These are phyloP conservation scores for Neocucurbitaria cava DNA, from an alignment of 2,329 filamentous ascomycete genomes.

Conservation along the genomic window DNA sequence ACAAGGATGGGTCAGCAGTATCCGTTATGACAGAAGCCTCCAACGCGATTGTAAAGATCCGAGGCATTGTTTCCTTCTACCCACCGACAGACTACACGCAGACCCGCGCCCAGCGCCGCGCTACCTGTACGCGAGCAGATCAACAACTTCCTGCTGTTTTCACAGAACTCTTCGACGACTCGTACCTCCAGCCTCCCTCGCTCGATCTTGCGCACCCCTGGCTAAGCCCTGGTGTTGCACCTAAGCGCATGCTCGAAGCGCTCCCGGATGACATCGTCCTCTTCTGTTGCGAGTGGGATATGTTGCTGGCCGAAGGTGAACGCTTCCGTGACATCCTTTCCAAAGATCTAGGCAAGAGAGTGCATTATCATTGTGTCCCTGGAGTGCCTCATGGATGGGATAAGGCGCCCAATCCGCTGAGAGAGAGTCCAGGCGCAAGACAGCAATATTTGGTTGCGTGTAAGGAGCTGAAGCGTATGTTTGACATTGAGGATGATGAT, in stretches of 20 bases:
- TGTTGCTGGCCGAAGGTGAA: slow-evolving; percentile 69
- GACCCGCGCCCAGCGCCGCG: slow-evolving; percentile 64
- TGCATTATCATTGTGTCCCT: slow-evolving; percentile 65
- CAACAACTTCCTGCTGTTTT: slow-evolving; percentile 60
- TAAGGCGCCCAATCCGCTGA: slow-evolving; percentile 68
- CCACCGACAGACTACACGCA: slow-evolving; percentile 68
- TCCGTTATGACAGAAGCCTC: slow-evolving; percentile 41
- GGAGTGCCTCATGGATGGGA: slow-evolving; percentile 71
- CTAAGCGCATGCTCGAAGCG: slow-evolving; percentile 59
- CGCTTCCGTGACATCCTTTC: slow-evolving; percentile 66
- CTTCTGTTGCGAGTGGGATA: slow-evolving; percentile 71
- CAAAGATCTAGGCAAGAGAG: slow-evolving; percentile 60
- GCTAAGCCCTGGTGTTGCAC: slow-evolving; percentile 65
- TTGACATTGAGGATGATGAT: slow-evolving; percentile 41
- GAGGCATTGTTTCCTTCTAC: slow-evolving; percentile 67
- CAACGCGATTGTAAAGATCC: slow-evolving; percentile 55
- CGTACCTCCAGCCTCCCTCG: slow-evolving; percentile 55
- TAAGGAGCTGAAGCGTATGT: slow-evolving; percentile 57
- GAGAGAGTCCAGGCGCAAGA: slow-evolving; percentile 59
- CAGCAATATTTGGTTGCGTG: slow-evolving; percentile 64
- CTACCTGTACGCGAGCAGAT: slow-evolving; percentile 61
- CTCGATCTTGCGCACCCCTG: slow-evolving; percentile 64
- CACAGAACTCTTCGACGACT: slow-evolving; percentile 60
- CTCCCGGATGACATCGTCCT: slow-evolving; percentile 67
- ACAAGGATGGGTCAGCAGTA: slow-evolving; percentile 43